These are phyloP conservation scores for Zizania latifolia DNA, from an alignment of 176 grass and related monocot genomes.

Conservation along the genomic window DNA sequence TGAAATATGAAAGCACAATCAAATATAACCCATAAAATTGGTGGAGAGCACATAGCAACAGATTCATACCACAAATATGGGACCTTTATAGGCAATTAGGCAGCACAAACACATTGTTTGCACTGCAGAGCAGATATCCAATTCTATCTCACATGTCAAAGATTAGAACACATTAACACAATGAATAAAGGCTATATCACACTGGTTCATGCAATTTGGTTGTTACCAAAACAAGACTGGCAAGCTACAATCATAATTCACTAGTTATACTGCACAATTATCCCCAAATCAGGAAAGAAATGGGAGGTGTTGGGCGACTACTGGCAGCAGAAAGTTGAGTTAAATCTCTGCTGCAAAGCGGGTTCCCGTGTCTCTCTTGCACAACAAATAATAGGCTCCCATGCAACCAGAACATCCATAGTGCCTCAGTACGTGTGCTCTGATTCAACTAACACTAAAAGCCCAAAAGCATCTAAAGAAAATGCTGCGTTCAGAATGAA, in stretches of 20 bases:
- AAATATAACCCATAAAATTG: not conserved
- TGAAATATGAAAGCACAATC: not conserved
- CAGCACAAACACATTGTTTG: no score
- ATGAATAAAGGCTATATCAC: no score
- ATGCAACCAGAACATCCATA: slow-evolving; percentile 9
- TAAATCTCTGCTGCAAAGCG: slow-evolving; percentile 34
- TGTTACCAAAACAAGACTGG: not conserved
- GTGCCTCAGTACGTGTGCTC: slow-evolving; percentile 46
- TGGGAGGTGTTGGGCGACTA: slow-evolving; percentile 11
- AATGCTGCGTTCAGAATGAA: not conserved
- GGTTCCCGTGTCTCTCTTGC: slow-evolving; percentile 35
- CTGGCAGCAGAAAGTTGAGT: slow-evolving; percentile 29
- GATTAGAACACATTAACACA: slow-evolving; percentile 37
- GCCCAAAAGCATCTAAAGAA: not conserved
- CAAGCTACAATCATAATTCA: not conserved
- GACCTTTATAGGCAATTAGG: slow-evolving; percentile 11
- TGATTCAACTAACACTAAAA: not conserved
- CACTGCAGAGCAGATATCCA: slow-evolving; percentile 36
- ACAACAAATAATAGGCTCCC: slow-evolving; percentile 26
- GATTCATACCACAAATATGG: not conserved
- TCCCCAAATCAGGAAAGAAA: not conserved
- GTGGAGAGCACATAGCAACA: not conserved
- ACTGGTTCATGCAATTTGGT: slow-evolving; percentile 10
- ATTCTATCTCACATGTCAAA: slow-evolving; percentile 25
- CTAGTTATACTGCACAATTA: not conserved